Base-by-base conservation (phyloP, 257 asterid species). In the Fraxinus quadrangulata region DNA sequence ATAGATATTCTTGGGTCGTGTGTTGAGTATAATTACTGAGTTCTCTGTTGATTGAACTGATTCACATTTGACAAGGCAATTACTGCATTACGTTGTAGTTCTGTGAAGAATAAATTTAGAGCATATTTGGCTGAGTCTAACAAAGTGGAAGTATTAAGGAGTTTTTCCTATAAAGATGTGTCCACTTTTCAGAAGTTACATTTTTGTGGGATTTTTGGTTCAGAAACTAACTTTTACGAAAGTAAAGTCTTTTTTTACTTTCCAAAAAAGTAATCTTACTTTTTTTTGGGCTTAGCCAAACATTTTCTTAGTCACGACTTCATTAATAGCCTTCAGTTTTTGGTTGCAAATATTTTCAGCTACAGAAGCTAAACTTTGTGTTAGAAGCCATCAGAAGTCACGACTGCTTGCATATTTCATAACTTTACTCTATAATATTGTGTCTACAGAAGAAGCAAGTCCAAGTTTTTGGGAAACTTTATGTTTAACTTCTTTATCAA, bases 1-100 rank as follows among this genome's bases (percentile, higher is more conserved):
- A 3, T 30, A 30, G 13, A 30, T 70, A 16, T 2, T 51, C 24
- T 76, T 70, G 24, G 77, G 33, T 70, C 21, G 24, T 19, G 66
- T 65, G 26, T 70, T 54, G 45, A 68, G 51, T 61, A 28, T 34
- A 45, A 5, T 16, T 39, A 45, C 37, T 24, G 36, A 71, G 9
- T 39, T 65, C 16, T 75, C 56, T 14, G 39, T 73, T 56, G 65
- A 80, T 77, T 66, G 30, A 3, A 45, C 42, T 40, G 12, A 40
- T 66, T 40, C 63, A 68, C 54, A 45, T 54, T 16, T 31, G 31
- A 34, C 5, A 40, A 10, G 40, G 69, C 67, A 45, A 24, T 24
- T 40, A 71, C 37, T 21, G 14, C 1, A 0, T 72, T 19, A 54
- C 68, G 51, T 39, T 26, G 73, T 19, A 21, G 39, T 71, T 69